Evolutionary conservation across 1,139 yeast genomes (phyloP), one percentile per base, ranked within the genome.

Genomic region (Scheffersomyces quercinus): DNA sequence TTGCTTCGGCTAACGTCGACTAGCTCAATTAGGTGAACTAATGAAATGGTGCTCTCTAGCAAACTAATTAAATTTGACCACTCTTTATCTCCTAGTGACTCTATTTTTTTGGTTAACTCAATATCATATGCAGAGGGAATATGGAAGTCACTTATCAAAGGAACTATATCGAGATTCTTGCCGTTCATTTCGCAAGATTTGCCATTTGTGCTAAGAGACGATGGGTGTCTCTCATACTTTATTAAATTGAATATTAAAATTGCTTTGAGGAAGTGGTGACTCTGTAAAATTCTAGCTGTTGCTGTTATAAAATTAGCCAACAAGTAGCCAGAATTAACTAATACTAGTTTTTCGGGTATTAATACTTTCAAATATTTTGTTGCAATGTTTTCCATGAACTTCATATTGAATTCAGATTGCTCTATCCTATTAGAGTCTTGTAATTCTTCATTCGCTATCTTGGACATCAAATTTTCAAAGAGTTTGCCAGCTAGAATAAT

Each of bases 11-110:
- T 35, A 3, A 28, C 26, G n/a, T 39, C 35, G 16, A 66, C 67
- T 28, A 68, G 47, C 33, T 67, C 64, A 9, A 71, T 40, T 28
- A 70, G 44, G 4, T 54, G 41, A n/a, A 54, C 49, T 9, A 54
- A 40, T 5, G 49, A 51, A 37, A 47, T 38, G 3, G 53, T 41
- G 11, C 35, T 58, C 28, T 39, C 29, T 7, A 41, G 39, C 8
- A 38, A 20, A 15, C 41, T 46, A 10, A 37, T 13, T 9, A 39
- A 35, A 3, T 42, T 28, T 4, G 39, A 31, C 26, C 42, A 43
- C n/a, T 43, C 37, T 30, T 35, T 48, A 36, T 43, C 43, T 4
- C 49, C 43, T 3, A 42, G 38, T 29, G 39, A 30, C 14, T 39
- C 12, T 53, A 48, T 13, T 47, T 31, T 6, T 48, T 38, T 2